A percentile compares a stretch with the other conserved stretches of the same genome.
Evolutionary conservation across 2,329 filamentous ascomycete genomes (phyloP).

Genomic region (Sclerotinia glacialis): DNA sequence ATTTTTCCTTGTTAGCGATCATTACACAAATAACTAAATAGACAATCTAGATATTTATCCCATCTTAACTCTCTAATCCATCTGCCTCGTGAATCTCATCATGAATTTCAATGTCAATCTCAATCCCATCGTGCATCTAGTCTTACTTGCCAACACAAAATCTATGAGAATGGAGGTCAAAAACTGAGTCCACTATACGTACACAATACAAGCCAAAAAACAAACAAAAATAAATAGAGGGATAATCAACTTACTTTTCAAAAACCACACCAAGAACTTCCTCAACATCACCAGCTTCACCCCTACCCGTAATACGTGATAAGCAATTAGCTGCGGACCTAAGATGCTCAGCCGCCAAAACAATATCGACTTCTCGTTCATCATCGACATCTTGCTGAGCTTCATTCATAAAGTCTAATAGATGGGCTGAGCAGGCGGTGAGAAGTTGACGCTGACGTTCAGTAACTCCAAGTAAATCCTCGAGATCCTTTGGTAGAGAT

Average conservation of each 20-base stretch:
- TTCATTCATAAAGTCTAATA: conserved; percentile 70
- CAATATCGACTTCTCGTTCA: conserved; percentile 68
- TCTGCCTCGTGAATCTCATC: not conserved
- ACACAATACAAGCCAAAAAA: not conserved
- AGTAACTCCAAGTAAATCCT: conserved; percentile 85
- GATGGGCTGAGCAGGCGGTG: conserved; percentile 65
- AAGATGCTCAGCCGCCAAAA: conserved; percentile 85
- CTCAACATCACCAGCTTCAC: conserved; percentile 84
- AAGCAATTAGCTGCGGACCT: conserved; percentile 75
- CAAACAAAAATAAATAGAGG: not conserved
- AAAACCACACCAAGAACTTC: conserved; percentile 96
- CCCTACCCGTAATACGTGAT: conserved; percentile 83
- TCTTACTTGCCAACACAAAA: conserved; percentile 38
- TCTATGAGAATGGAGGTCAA: conserved; percentile 20
- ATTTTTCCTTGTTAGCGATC: too few species aligned
- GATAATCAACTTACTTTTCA: conserved; percentile 65
- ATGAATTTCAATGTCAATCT: not conserved
- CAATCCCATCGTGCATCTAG: not conserved
- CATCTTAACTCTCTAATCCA: not conserved
- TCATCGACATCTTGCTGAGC: conserved; percentile 40
- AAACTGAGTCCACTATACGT: conserved; percentile 17
- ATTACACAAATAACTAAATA: too few species aligned
- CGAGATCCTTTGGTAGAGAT: conserved; percentile 64
- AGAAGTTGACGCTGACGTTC: conserved; percentile 85
- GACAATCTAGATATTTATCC: too few species aligned